A percentile compares a stretch with the other conserved stretches of the same genome.
Evolutionary conservation across 2,329 filamentous ascomycete genomes (phyloP).

Genomic region (Gaeumannomyces sp.): DNA sequence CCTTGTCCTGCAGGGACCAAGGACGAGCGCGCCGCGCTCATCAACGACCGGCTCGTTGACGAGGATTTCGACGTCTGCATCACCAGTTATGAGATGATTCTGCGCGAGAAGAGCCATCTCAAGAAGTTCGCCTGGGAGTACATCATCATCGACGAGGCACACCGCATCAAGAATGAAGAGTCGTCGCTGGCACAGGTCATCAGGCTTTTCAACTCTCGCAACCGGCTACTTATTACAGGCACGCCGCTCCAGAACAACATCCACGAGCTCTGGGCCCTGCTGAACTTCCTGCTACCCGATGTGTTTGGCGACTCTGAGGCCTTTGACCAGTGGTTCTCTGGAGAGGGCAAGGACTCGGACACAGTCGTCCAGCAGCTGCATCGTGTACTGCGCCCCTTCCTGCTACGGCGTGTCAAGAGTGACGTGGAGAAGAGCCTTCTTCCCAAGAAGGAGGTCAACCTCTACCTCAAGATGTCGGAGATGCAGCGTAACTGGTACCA

Average conservation of each 20-base stretch:
- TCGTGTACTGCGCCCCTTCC: slow-evolving; percentile 84
- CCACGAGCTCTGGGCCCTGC: slow-evolving; percentile 92
- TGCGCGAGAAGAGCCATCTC: slow-evolving; percentile 87
- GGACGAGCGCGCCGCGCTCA: slow-evolving; percentile 81
- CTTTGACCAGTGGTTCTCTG: slow-evolving; percentile 97
- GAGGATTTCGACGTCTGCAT: slow-evolving; percentile 98
- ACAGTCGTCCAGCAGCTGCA: slow-evolving; percentile 95
- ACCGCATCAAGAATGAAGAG: slow-evolving; percentile 99
- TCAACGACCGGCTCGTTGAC: slow-evolving; percentile 84
- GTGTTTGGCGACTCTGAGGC: slow-evolving; percentile 96
- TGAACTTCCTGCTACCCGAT: slow-evolving; percentile 96
- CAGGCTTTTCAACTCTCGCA: slow-evolving; percentile 90
- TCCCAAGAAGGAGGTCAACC: slow-evolving; percentile 94
- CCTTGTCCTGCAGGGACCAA: slow-evolving; percentile 88
- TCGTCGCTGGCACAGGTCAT: slow-evolving; percentile 96
- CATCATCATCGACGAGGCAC: slow-evolving; percentile 97
- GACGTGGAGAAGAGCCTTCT: slow-evolving; percentile 97
- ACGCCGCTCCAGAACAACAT: slow-evolving; percentile 97
- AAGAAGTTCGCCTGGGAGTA: slow-evolving; percentile 99
- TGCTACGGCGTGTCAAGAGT: slow-evolving; percentile 91
- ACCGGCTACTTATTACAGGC: slow-evolving; percentile 90
- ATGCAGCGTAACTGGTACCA: slow-evolving; percentile 99
- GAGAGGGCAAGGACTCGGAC: slow-evolving; percentile 84
- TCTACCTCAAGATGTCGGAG: slow-evolving; percentile 97
- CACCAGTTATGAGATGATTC: slow-evolving; percentile 98